A percentile compares a stretch with the other conserved stretches of the same genome.
Conservation (phyloP, 495 filamentous ascomycete species). For the Daldinia loculata region DNA sequence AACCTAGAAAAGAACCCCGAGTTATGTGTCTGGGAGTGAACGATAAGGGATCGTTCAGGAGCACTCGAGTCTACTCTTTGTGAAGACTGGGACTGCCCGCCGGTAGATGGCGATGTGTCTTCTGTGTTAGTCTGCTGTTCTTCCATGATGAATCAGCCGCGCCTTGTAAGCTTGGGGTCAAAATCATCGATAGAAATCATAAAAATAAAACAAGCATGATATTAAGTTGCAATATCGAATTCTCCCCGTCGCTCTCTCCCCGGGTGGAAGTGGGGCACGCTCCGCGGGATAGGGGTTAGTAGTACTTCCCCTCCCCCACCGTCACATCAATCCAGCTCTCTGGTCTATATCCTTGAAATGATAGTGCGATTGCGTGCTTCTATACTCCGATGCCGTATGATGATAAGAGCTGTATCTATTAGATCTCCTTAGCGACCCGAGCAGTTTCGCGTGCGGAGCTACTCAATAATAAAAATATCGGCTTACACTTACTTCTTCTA, state of each 20-base stretch:
- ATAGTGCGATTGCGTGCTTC: conserved; percentile 25
- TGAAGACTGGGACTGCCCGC: not conserved
- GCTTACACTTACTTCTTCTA: not conserved
- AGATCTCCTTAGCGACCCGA: not conserved
- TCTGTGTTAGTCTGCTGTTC: conserved; percentile 9
- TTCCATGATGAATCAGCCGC: conserved; percentile 15
- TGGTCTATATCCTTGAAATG: conserved; percentile 14
- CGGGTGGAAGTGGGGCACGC: conserved; percentile 9
- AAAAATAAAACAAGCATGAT: not conserved
- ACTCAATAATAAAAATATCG: not conserved
- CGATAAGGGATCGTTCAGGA: conserved; percentile 18
- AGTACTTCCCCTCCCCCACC: conserved; percentile 22
- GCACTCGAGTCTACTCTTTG: not conserved
- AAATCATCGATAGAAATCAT: not conserved
- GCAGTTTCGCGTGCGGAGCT: conserved; percentile 4
- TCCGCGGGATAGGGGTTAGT: conserved; percentile 6
- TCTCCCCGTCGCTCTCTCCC: not conserved
- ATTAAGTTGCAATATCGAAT: conserved; percentile 6
- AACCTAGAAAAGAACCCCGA: conserved; percentile 27
- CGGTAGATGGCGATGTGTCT: conserved; percentile 1
- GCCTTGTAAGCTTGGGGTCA: not conserved
- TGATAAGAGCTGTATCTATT: conserved; percentile 7
- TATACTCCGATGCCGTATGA: conserved; percentile 22
- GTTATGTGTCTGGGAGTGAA: conserved; percentile 24
- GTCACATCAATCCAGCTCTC: conserved; percentile 20